A percentile compares a stretch with the other conserved stretches of the same genome.
Conservation (phyloP, 805 yeast genomes). For the Cyberlindnera sargentensis region DNA sequence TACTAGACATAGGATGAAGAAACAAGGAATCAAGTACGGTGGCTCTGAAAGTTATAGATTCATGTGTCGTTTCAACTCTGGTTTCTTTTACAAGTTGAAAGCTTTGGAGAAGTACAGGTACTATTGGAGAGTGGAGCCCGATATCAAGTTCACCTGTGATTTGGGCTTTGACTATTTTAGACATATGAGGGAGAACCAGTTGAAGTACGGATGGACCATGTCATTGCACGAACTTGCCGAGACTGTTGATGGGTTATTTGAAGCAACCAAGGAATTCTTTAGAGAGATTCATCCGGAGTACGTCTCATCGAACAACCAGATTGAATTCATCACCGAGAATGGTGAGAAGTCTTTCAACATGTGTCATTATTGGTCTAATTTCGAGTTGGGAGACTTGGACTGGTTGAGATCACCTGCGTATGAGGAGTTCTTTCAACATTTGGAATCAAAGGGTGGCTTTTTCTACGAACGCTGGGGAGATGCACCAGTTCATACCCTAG, state of each 20-base stretch:
- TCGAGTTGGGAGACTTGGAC: conserved; percentile 67
- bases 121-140: conserved; percentile 77
- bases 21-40: conserved; percentile 47
- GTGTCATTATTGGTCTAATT: conserved; percentile 83
- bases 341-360: conserved; percentile 57
- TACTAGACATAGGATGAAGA: conserved; percentile 36
- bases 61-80: conserved; percentile 47
- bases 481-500: conserved; percentile 85
- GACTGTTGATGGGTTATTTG: conserved; percentile 62
- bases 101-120: conserved; percentile 53
- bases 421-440: conserved; percentile 49
- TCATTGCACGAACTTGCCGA: conserved; percentile 54
- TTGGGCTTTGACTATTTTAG: conserved; percentile 56
- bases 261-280: conserved; percentile 41
- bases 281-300: conserved; percentile 35
- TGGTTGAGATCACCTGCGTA: conserved; percentile 57
- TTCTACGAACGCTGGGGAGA: conserved; percentile 92
- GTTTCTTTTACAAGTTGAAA: conserved; percentile 56
- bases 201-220: conserved; percentile 61
- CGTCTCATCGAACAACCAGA: conserved; percentile 44
- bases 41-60: conserved; percentile 57
- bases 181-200: conserved; percentile 46
- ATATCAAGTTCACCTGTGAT: conserved; percentile 54
- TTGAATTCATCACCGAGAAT: conserved; percentile 60
- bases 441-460: conserved; percentile 70